phyloP scores from a whole-genome alignment of 257 asterid genomes.

The Catharanthus roseus region DNA sequence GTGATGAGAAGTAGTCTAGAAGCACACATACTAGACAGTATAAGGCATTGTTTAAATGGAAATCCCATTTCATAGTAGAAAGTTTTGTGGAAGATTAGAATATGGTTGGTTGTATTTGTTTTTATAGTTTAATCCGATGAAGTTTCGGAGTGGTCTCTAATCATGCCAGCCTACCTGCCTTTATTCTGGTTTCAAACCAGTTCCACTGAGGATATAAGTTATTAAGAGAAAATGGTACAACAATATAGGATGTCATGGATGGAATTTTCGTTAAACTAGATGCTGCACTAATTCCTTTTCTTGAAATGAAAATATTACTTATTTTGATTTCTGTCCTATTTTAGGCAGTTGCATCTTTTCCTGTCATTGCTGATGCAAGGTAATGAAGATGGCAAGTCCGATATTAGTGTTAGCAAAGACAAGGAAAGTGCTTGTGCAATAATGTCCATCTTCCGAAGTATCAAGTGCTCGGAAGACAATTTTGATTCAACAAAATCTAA shows the following conservation, averaged over 20 bases:
- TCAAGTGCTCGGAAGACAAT: slow-evolving; percentile 77
- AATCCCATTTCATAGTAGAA: not conserved
- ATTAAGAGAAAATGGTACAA: not conserved
- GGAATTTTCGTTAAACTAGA: not conserved
- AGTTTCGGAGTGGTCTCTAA: not conserved
- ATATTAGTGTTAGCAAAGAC: slow-evolving; percentile 50
- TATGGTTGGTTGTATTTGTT: not conserved
- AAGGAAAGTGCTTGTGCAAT: slow-evolving; percentile 59
- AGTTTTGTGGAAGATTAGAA: not conserved
- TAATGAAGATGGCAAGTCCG: slow-evolving; percentile 69
- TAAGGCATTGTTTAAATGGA: not conserved
- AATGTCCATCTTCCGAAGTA: slow-evolving; percentile 53
- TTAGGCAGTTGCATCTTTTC: slow-evolving; percentile 76
- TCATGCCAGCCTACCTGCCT: not conserved
- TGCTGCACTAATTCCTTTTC: not conserved
- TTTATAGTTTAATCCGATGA: not conserved
- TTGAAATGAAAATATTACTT: slow-evolving; percentile 8
- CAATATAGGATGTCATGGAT: not conserved
- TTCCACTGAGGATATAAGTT: not conserved
- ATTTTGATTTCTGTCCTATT: slow-evolving; percentile 21
- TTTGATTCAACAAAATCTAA: slow-evolving; percentile 63
- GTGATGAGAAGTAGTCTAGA: not conserved
- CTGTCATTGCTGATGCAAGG: slow-evolving; percentile 86
- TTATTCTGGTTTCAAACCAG: not conserved
- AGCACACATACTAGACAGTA: not conserved